Conservation (phyloP, 176 grass and related monocot genomes). For the Bonia amplexicaulis region DNA sequence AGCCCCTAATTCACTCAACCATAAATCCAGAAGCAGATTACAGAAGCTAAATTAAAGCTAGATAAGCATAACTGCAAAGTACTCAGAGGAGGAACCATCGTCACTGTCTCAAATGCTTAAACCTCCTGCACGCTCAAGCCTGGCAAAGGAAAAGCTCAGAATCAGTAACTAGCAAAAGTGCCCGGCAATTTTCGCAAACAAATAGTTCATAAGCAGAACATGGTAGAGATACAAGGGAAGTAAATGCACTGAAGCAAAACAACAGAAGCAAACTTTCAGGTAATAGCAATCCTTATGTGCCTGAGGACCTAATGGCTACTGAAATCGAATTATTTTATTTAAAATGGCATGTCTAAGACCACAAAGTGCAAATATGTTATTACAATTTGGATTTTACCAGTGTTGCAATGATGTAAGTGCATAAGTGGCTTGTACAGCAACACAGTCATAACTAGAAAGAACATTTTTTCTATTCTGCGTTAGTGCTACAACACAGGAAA, state of each 20-base stretch:
- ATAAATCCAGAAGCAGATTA: not conserved
- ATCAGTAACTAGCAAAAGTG: not conserved
- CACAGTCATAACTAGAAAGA: not conserved
- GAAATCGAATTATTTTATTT: not conserved
- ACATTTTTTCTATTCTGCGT: not conserved
- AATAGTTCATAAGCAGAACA: not conserved
- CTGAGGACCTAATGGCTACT: not conserved
- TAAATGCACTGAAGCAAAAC: not conserved
- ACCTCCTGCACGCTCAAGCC: conserved; percentile 49
- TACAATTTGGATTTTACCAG: not conserved
- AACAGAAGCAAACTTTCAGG: not conserved
- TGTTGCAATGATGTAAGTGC: not conserved
- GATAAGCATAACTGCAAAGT: not conserved
- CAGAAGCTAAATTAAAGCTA: not conserved
- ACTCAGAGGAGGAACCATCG: not conserved
- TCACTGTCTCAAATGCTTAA: not conserved
- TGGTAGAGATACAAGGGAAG: not conserved
- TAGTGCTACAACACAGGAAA: not conserved
- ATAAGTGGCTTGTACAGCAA: not conserved
- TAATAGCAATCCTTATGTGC: not conserved
- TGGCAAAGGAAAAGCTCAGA: conserved; percentile 13
- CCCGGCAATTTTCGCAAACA: not conserved
- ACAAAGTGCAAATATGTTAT: not conserved
- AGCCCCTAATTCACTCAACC: not conserved
- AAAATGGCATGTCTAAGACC: not conserved